Conservation (phyloP, 768 basidiomycete genomes). For the Boletus rubescentipes region DNA sequence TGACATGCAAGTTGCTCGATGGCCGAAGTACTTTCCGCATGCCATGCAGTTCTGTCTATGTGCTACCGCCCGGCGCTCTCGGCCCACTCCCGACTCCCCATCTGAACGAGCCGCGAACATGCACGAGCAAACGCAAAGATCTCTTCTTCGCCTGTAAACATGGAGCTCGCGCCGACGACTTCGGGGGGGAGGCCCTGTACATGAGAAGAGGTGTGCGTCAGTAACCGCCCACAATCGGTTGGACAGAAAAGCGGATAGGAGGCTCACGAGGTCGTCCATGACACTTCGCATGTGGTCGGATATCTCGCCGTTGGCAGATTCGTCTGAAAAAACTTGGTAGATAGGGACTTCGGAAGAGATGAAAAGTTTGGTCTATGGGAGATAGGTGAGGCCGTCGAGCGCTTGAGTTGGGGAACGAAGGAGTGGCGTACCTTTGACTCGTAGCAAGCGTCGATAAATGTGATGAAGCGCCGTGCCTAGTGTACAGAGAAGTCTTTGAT, state of each 20-base stretch:
- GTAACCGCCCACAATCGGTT: background rate
- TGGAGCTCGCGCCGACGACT: slow-evolving; percentile 75
- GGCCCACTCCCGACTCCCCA: slow-evolving; percentile 90
- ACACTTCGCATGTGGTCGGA: slow-evolving; percentile 89
- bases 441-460: slow-evolving; percentile 96
- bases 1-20: background rate
- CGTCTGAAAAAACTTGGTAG: slow-evolving; percentile 84
- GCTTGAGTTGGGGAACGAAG: background rate
- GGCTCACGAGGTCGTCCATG: slow-evolving; percentile 90
- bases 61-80: slow-evolving; percentile 38
- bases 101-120: slow-evolving; percentile 81
- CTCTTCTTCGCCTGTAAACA: slow-evolving; percentile 97
- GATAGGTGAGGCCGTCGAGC: slow-evolving; percentile 51
- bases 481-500: background rate
- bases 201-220: background rate
- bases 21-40: background rate
- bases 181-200: slow-evolving; percentile 74
- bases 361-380: slow-evolving; percentile 78
- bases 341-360: slow-evolving; percentile 92
- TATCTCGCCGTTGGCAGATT: slow-evolving; percentile 43
- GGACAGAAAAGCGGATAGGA: background rate
- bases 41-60: background rate
- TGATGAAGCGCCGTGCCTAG: slow-evolving; percentile 92
- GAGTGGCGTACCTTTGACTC: slow-evolving; percentile 68
- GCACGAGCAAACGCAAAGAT: slow-evolving; percentile 96